These are phyloP conservation scores for Talaromyces albobiverticillius DNA, from an alignment of 2,329 filamentous ascomycete genomes.

Conservation along the genomic window DNA sequence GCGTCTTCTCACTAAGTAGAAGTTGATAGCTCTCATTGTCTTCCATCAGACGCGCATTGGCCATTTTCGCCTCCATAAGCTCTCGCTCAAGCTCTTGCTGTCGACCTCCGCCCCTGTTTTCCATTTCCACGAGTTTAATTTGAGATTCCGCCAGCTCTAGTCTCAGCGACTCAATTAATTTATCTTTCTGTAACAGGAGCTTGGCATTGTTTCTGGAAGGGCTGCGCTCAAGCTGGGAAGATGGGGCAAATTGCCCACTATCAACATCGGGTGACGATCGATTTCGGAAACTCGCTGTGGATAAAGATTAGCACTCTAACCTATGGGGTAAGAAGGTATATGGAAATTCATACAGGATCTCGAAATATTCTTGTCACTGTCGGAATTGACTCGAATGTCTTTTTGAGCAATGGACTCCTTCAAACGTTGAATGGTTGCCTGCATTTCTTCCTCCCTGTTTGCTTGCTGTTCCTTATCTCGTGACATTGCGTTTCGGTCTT, in stretches of 20 bases:
- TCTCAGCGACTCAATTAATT: conserved; percentile 86
- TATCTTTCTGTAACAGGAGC: conserved; percentile 90
- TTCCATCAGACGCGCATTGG: conserved; percentile 93
- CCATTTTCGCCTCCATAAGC: conserved; percentile 88
- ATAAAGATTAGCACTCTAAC: conserved; percentile 3
- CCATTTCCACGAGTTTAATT: conserved; percentile 90
- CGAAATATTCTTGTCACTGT: conserved; percentile 50
- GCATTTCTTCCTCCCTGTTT: conserved; percentile 84
- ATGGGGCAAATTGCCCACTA: conserved; percentile 77
- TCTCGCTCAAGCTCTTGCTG: conserved; percentile 87
- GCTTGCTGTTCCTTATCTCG: conserved; percentile 89
- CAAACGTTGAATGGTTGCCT: conserved; percentile 81
- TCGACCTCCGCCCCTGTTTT: conserved; percentile 85
- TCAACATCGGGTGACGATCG: conserved; percentile 64
- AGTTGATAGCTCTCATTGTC: conserved; percentile 98
- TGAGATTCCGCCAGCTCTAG: conserved; percentile 92
- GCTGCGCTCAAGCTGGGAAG: conserved; percentile 78
- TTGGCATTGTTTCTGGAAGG: conserved; percentile 88
- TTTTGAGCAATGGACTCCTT: conserved; percentile 85
- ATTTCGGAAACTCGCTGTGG: conserved; percentile 47
- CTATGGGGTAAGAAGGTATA: background rate
- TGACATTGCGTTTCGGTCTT: conserved; percentile 79
- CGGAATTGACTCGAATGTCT: conserved; percentile 53
- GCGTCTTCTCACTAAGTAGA: conserved; percentile 87
- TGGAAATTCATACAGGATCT: conserved; percentile 46